Evolutionary conservation across 2,329 filamentous ascomycete species (phyloP), one percentile per base, ranked within the genome.

Genomic region (Fusarium pininemorale): DNA sequence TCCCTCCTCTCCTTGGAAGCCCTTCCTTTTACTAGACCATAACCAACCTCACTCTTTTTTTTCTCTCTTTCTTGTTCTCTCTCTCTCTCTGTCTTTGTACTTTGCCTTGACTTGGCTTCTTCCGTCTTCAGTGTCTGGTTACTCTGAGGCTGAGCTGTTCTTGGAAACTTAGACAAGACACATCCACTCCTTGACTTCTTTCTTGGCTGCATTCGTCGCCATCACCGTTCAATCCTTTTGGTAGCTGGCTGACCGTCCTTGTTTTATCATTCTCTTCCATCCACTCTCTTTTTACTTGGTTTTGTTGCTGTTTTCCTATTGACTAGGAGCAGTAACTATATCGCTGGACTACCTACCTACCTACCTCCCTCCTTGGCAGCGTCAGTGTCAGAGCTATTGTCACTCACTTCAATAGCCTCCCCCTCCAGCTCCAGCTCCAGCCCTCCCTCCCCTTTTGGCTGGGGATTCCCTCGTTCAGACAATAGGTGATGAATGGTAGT

Each of bases 191-290:
- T 48, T 69, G 32, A 62, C 51, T 60, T 56, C 50, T 51, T 48
- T 39, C 65, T 67, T 57, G 63, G 66, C 67, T 63, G 65, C 73
- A 67, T 69, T 66, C 66, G 64, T 75, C 68, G 59, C 44, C 50
- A 20, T 28, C 38, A 77, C 75, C 79, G 75, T 80, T 80, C 79
- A 80, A 79, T 82, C 79, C 73, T 80, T 82, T 63, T 78, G 79
- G 78, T 77, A 77, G 76, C 78, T 81, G 76, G 77, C 70, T 75
- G 63, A 58, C 74, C 74, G 62, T 75, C 72, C 66, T 57, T 56
- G 22, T 66, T 63, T 63, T 62, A 50, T 41, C 22, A 26, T 14
- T 51, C 47, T 61, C 39, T 35, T 51, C 66, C 70, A 44, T 41
- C 42, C 59, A 64, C 55, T 63, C 54, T 57, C 57, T 41, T 30